phyloP scores from a whole-genome alignment of 768 basidiomycete species.

The Lanmaoa rubissima region DNA sequence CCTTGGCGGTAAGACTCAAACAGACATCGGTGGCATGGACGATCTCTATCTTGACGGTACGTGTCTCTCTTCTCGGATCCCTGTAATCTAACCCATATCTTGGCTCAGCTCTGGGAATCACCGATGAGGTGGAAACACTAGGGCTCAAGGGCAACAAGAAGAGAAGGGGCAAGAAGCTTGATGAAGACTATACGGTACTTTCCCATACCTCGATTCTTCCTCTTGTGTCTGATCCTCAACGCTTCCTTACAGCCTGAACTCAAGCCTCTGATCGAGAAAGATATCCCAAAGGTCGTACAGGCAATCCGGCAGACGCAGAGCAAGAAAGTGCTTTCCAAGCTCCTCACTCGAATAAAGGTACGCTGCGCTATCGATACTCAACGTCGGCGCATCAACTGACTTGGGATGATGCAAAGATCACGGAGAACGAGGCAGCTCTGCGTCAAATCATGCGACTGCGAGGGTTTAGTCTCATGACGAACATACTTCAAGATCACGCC shows the following conservation, averaged over 20 bases:
- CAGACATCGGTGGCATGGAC: constrained; percentile 92
- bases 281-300: constrained; percentile 89
- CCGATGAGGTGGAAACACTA: constrained; percentile 81
- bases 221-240: not conserved
- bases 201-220: not conserved
- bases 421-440: constrained; percentile 74
- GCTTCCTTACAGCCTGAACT: constrained; percentile 59
- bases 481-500: constrained; percentile 74
- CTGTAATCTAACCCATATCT: not conserved
- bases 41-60: constrained; percentile 91
- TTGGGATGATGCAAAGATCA: constrained; percentile 53
- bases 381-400: not conserved
- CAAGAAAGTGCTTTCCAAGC: constrained; percentile 74
- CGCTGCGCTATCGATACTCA: not conserved
- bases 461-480: constrained; percentile 90
- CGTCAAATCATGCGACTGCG: constrained; percentile 89
- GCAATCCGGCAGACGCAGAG: constrained; percentile 88
- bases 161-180: constrained; percentile 89
- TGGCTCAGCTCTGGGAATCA: constrained; percentile 80
- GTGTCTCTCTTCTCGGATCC: not conserved
- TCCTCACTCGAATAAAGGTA: constrained; percentile 85
- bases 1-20: constrained; percentile 98
- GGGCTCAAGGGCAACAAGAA: constrained; percentile 86
- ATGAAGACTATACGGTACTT: constrained; percentile 87
- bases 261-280: constrained; percentile 70